phyloP scores from a whole-genome alignment of 2,329 filamentous ascomycete genomes.

The Grosmannia serpens region DNA sequence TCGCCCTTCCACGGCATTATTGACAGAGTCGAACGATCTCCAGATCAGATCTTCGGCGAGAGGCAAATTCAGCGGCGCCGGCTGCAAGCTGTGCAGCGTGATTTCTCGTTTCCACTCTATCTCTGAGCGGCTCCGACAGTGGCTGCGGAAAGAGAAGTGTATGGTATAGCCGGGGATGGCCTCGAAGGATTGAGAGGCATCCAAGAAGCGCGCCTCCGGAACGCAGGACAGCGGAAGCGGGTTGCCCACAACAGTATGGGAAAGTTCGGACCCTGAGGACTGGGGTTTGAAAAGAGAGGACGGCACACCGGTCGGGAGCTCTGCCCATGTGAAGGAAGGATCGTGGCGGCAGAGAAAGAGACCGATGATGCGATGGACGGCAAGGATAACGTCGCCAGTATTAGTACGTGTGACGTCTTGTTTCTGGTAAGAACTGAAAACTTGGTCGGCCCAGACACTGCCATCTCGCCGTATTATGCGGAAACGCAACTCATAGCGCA shows the following conservation, averaged over 20 bases:
- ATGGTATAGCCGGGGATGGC: conserved; percentile 38
- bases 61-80: conserved; percentile 33
- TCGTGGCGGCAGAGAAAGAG: conserved; percentile 40
- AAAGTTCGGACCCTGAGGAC: conserved; percentile 20
- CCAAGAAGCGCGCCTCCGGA: conserved; percentile 31
- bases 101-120: conserved; percentile 27
- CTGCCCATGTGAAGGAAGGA: conserved; percentile 35
- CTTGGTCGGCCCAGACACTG: conserved; percentile 30
- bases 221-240: conserved; percentile 35
- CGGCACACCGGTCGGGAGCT: conserved; percentile 22
- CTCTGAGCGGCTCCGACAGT: conserved; percentile 22
- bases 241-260: conserved; percentile 27
- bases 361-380: conserved; percentile 38
- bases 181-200: conserved; percentile 33
- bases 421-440: conserved; percentile 39
- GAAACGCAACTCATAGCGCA: conserved; percentile 37
- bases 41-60: conserved; percentile 36
- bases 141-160: conserved; percentile 32
- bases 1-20: conserved; percentile 27
- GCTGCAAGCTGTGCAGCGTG: conserved; percentile 34
- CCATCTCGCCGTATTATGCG: conserved; percentile 29
- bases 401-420: conserved; percentile 29
- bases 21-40: conserved; percentile 29
- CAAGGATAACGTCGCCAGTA: conserved; percentile 34
- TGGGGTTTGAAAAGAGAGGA: conserved; percentile 12